Evolutionary conservation across 306 rosid species (phyloP), one percentile per base, ranked within the genome.

Genomic region (Cucurbita pepo): DNA sequence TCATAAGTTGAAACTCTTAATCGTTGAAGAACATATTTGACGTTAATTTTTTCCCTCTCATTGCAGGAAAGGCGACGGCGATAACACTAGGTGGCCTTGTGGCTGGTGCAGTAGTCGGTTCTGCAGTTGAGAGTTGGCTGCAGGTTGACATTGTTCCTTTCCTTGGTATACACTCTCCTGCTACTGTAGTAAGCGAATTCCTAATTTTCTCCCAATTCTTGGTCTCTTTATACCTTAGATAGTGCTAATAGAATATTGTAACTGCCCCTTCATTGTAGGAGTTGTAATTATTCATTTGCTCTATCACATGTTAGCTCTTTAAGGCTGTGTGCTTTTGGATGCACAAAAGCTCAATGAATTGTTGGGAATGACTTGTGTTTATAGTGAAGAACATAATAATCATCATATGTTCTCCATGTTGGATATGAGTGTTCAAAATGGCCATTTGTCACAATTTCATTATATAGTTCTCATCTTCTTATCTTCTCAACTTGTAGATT

Each of bases 81-180:
- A 89, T 94, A 77, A 91, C 92, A 76, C 69, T 94, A n/a, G 96
- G 97, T 62, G 99, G 99, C 75, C 97, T 94, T 48, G 83, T 89
- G 54, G 91, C 89, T 18, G 97, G 99, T 3, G 99, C 97, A 0
- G 95, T 88, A 54, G 95, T 91, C 71, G 99, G 99, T 41, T 91
- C 99, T 69, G 88, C 82, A 11, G 88, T 94, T 71, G 99, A 94
- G 86, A 91, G 78, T 83, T 94, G 92, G 97, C 83, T 94, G 83
- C 99, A 94, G 81, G 99, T 94, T 37, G 99, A 94, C 81, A 71
- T 94, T 72, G 96, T 94, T 79, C 99, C 99, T 44, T 89, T 94
- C 83, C 87, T 94, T 64, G 99, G 97, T 76, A 79, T 94, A 74
- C 92, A 85, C 82, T 91, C 95, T 74, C 99, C 99, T 80, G 99